Evolutionary conservation across 495 filamentous ascomycete genomes (phyloP).

Genomic region (Talaromyces stipitatus): DNA sequence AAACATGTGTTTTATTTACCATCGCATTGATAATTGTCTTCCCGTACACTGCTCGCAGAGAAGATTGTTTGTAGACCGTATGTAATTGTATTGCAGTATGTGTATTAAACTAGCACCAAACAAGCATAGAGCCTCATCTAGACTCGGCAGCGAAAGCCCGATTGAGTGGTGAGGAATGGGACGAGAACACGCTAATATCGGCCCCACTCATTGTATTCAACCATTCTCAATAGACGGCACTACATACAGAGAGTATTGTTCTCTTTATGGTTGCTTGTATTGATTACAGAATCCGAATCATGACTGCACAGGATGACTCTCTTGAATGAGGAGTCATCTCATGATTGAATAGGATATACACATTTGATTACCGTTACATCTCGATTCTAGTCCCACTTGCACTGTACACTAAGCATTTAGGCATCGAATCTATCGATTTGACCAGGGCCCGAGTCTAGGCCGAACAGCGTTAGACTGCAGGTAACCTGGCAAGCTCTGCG

Average conservation of each 20-base stretch:
- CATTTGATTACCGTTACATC: not conserved
- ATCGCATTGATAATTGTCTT: no score
- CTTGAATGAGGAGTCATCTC: no score
- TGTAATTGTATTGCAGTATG: not conserved
- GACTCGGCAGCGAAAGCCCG: conserved; percentile 2
- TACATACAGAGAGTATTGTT: no score
- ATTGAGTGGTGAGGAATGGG: conserved; percentile 1
- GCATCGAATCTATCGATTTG: not conserved
- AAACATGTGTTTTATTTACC: no score
- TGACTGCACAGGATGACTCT: no score
- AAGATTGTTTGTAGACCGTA: no score
- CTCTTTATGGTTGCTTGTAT: no score
- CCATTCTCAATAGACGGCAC: no score
- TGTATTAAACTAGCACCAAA: not conserved
- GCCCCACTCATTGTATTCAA: not conserved
- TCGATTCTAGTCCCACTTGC: not conserved
- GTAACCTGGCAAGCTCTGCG: not conserved
- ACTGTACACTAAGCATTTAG: no score
- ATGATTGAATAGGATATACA: not conserved
- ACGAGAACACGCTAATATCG: not conserved
- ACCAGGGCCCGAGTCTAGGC: not conserved
- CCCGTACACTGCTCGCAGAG: no score
- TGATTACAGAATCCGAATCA: no score
- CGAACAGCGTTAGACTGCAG: not conserved
- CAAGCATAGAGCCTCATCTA: not conserved